Evolutionary conservation across 345 rosid species (phyloP).

Genomic region (Bruguiera gymnorhiza): DNA sequence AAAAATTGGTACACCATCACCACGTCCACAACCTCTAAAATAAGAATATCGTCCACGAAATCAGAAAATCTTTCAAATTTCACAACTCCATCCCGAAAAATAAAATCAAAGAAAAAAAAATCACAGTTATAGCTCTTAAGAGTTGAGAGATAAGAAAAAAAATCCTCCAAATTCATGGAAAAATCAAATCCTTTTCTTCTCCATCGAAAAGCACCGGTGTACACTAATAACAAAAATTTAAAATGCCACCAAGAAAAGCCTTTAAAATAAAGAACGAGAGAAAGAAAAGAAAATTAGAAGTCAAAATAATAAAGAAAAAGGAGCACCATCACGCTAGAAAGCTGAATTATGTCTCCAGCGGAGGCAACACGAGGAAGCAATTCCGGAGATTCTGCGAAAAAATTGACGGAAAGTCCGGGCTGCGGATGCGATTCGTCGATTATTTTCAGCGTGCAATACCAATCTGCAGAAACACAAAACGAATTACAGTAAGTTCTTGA

Average conservation of each 20-base stretch:
- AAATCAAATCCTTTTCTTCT: no score
- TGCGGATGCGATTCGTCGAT: slow-evolving; percentile 47
- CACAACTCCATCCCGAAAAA: no score
- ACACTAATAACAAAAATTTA: no score
- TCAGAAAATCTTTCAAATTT: no score
- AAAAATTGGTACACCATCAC: background rate
- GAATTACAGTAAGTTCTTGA: background rate
- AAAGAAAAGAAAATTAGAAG: background rate
- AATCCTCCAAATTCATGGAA: no score
- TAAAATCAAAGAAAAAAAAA: no score
- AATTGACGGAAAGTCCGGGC: slow-evolving; percentile 49
- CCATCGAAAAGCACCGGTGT: no score
- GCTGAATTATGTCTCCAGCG: slow-evolving; percentile 53
- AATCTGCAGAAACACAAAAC: slow-evolving; percentile 42
- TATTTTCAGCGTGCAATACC: slow-evolving; percentile 43
- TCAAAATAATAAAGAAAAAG: background rate
- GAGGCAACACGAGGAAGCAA: slow-evolving; percentile 51
- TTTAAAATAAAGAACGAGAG: background rate
- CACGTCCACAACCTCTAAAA: no score
- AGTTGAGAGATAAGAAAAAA: no score
- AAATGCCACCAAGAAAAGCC: no score
- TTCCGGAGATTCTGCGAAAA: slow-evolving; percentile 26
- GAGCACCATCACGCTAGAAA: slow-evolving; percentile 56
- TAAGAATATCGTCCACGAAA: no score
- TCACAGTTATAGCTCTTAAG: no score